A percentile compares a stretch with the other conserved stretches of the same genome.
These are phyloP conservation scores for Monilinia aucupariae DNA, from an alignment of 2,329 filamentous ascomycete genomes.

Conservation along the genomic window DNA sequence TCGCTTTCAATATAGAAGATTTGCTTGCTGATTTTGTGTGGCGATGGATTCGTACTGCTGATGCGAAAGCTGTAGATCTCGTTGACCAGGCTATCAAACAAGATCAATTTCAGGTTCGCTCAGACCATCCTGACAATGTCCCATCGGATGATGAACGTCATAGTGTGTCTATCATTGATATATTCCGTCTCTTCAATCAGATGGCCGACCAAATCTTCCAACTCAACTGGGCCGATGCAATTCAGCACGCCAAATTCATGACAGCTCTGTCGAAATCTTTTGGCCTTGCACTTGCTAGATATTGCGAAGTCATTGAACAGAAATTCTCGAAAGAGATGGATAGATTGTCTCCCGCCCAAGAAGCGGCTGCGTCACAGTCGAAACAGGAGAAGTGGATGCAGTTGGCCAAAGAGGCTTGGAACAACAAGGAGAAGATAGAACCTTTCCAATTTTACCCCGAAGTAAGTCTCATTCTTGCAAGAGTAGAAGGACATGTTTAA, in stretches of 20 bases:
- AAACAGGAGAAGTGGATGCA: conserved; percentile 91
- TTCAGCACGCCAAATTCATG: conserved; percentile 96
- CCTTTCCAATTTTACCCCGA: conserved; percentile 95
- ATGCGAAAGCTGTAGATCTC: conserved; percentile 72
- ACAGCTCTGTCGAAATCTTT: conserved; percentile 83
- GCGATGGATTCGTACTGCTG: conserved; percentile 84
- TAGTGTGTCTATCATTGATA: conserved; percentile 87
- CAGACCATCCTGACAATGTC: conserved; percentile 55
- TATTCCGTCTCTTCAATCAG: conserved; percentile 91
- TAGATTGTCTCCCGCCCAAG: conserved; percentile 78
- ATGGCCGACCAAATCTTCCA: conserved; percentile 80
- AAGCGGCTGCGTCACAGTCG: conserved; percentile 69
- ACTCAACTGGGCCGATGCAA: conserved; percentile 86
- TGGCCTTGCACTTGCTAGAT: conserved; percentile 73
- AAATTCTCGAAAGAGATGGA: conserved; percentile 91
- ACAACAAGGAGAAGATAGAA: conserved; percentile 84
- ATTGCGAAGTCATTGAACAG: conserved; percentile 86
- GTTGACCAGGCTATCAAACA: conserved; percentile 88
- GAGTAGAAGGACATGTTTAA: conserved; percentile 31
- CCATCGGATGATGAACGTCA: conserved; percentile 78
- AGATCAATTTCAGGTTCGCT: conserved; percentile 75
- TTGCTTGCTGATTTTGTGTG: conserved; percentile 89
- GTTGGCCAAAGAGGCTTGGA: conserved; percentile 89
- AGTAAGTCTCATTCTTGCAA: conserved; percentile 46
- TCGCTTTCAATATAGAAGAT: conserved; percentile 82